These are phyloP conservation scores for Aspergillus cejpii DNA, from an alignment of 2,329 filamentous ascomycete genomes.

Conservation along the genomic window DNA sequence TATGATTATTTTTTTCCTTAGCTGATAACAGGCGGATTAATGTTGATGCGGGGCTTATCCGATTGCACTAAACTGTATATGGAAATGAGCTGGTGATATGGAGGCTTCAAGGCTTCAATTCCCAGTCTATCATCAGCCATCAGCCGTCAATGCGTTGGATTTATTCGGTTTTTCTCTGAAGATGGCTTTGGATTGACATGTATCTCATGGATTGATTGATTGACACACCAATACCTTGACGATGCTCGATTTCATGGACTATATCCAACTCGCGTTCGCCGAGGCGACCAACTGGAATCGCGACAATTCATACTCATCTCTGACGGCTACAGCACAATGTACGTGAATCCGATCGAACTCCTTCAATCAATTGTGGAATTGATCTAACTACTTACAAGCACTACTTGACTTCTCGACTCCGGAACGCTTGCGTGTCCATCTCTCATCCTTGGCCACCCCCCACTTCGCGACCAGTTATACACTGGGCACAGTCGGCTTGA, in stretches of 20 bases:
- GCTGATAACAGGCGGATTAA: slow-evolving; percentile 37
- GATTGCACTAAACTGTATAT: slow-evolving; percentile 25
- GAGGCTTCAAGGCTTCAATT: slow-evolving; percentile 6
- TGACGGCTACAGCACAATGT: slow-evolving; percentile 80
- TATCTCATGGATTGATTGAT: neutral
- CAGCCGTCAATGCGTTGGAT: neutral
- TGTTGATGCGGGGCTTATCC: slow-evolving; percentile 36
- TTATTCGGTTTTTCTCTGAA: neutral
- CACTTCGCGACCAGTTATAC: slow-evolving; percentile 94
- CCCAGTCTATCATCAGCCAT: slow-evolving; percentile 1
- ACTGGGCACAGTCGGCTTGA: slow-evolving; percentile 78
- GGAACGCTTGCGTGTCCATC: slow-evolving; percentile 71
- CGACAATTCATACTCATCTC: slow-evolving; percentile 83
- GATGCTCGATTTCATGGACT: slow-evolving; percentile 98
- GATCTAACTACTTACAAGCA: slow-evolving; percentile 45
- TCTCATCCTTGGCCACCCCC: slow-evolving; percentile 84
- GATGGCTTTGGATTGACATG: neutral
- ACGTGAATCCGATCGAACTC: slow-evolving; percentile 19
- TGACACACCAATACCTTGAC: slow-evolving; percentile 17
- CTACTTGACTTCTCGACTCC: slow-evolving; percentile 86
- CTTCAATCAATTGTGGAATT: slow-evolving; percentile 6
- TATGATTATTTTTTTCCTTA: slow-evolving; percentile 32
- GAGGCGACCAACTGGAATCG: slow-evolving; percentile 79
- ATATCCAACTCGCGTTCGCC: slow-evolving; percentile 86
- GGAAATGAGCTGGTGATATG: slow-evolving; percentile 28